Percentiles rank a stretch among this genome's conserved stretches.
Conservation (phyloP, 2,329 filamentous ascomycete species). For the Helminthosporium solani region DNA sequence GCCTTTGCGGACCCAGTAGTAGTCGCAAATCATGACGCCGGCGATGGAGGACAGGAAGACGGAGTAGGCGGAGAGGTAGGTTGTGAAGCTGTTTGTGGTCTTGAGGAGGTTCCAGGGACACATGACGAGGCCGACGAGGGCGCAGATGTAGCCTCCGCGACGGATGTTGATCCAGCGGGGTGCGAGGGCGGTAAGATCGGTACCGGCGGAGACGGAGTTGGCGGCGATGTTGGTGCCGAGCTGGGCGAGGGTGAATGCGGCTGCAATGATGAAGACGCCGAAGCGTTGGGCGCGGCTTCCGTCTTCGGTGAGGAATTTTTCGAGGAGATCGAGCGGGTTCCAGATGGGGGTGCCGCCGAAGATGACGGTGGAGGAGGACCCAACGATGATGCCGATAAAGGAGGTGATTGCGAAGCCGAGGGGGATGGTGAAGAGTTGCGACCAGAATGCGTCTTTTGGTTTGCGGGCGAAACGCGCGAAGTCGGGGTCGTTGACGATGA, state of each 20-base stretch:
- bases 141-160: constrained; percentile 83
- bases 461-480: constrained; percentile 81
- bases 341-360: constrained; percentile 46
- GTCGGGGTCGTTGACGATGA: constrained; percentile 79
- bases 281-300: constrained; percentile 44
- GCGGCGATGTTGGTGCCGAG: constrained; percentile 85
- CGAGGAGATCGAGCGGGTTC: constrained; percentile 46
- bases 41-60: constrained; percentile 93
- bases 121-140: constrained; percentile 76
- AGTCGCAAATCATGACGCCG: constrained; percentile 86
- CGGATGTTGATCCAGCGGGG: constrained; percentile 82
- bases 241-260: constrained; percentile 65
- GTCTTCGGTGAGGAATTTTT: constrained; percentile 44
- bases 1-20: constrained; percentile 81
- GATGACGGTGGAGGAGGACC: constrained; percentile 48
- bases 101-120: constrained; percentile 81
- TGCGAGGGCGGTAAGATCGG: constrained; percentile 76
- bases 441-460: constrained; percentile 74
- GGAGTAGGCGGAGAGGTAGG: constrained; percentile 86
- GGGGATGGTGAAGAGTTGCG: constrained; percentile 64
- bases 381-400: constrained; percentile 66
- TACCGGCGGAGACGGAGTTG: constrained; percentile 80
- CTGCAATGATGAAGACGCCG: constrained; percentile 57
- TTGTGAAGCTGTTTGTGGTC: constrained; percentile 79
- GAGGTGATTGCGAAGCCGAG: constrained; percentile 65